Conservation (phyloP, 176 grass and related monocot species). For the Hordeum vulgare region MorexV3_pseudomolecules_assembly NC_058524.1:2990808-2991307, state of each 20-base stretch:
- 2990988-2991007: background rate
- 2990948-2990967: background rate
- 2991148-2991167: background rate
- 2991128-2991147: background rate
- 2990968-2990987: background rate
- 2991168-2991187: background rate
- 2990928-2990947: background rate
- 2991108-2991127: background rate
- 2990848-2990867: too few relatives aligned
- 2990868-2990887: too few relatives aligned
- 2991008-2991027: background rate
- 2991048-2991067: background rate
- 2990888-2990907: too few relatives aligned
- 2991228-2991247: background rate
- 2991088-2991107: background rate
- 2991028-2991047: background rate
- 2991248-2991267: background rate
- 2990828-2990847: too few relatives aligned
- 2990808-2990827: too few relatives aligned
- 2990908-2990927: background rate
- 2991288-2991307: background rate
- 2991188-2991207: background rate
- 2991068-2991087: background rate
- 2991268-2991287: background rate
- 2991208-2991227: constrained; percentile 1